Evolutionary conservation across 129 eudicot species (phyloP).

Genomic region (Gnaphalium uliginosum): DNA sequence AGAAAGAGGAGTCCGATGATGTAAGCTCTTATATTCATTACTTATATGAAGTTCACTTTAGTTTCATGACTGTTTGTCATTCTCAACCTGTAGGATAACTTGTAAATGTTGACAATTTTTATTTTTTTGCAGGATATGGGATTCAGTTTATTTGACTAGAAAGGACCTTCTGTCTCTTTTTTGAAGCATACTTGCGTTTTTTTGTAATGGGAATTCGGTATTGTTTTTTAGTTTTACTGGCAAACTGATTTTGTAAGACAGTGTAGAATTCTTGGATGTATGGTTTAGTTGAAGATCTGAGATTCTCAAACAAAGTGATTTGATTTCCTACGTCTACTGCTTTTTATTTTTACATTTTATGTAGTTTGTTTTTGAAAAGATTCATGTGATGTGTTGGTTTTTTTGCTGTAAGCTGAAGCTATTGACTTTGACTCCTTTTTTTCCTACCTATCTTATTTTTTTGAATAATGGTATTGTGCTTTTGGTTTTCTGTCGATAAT

Average conservation of each 20-base stretch:
- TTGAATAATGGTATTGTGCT: no score
- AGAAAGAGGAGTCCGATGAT: conserved; percentile 68
- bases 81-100: no score
- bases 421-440: no score
- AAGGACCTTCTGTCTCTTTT: neutral
- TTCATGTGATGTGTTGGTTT: conserved; percentile 3
- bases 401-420: no score
- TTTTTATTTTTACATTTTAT: no score
- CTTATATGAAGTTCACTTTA: neutral
- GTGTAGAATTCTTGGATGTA: conserved; percentile 24
- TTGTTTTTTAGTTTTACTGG: conserved; percentile 6
- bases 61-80: no score
- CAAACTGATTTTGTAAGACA: conserved; percentile 20
- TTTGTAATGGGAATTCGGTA: conserved; percentile 4
- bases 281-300: conserved; percentile 20
- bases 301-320: conserved; percentile 23
- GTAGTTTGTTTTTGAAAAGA: conserved; percentile 21
- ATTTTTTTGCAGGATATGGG: conserved; percentile 41
- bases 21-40: conserved; percentile 23
- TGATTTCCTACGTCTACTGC: conserved; percentile 13
- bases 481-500: no score
- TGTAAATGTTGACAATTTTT: no score
- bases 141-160: conserved; percentile 33
- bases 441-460: no score
- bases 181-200: no score